Conservation (phyloP, 192 early-diverging fungal species). For the Entophlyctis helioformis region DNA sequence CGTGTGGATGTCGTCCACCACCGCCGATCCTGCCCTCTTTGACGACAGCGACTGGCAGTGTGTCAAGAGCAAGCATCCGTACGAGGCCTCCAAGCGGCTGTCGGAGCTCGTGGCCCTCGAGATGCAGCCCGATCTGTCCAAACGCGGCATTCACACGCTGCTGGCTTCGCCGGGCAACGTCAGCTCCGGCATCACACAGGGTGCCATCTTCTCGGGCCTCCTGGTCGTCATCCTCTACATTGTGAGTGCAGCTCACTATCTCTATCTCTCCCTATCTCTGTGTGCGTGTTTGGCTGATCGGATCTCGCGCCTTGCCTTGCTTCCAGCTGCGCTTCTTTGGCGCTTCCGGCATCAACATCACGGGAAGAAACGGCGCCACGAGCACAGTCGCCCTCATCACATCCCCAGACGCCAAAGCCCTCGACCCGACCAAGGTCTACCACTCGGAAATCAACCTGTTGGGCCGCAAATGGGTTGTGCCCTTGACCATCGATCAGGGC, state of each 20-base stretch:
- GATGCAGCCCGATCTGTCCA: constrained; percentile 5
- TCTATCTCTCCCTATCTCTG: neutral
- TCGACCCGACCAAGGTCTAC: constrained; percentile 9
- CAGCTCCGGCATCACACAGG: constrained; percentile 13
- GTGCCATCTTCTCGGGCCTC: constrained; percentile 2
- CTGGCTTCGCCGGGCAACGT: constrained; percentile 32
- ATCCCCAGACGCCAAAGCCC: constrained; percentile 1
- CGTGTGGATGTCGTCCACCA: constrained; percentile 32
- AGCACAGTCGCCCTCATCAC: constrained; percentile 11
- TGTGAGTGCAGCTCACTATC: neutral
- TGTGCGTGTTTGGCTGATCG: neutral
- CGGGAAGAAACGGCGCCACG: constrained; percentile 25
- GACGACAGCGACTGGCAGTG: constrained; percentile 23
- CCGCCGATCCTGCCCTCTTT: constrained; percentile 21
- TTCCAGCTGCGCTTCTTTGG: constrained; percentile 22
- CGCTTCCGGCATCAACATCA: constrained; percentile 26
- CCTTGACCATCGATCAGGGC: neutral
- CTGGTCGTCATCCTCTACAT: constrained; percentile 12
- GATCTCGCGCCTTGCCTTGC: neutral
- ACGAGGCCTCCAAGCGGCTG: constrained; percentile 36
- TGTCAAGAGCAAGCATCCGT: constrained; percentile 25
- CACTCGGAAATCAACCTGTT: constrained; percentile 12
- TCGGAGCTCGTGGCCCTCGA: constrained; percentile 24
- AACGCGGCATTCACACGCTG: constrained; percentile 12
- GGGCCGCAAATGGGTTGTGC: constrained; percentile 1